phyloP scores from a whole-genome alignment of 306 rosid genomes.

The Canavalia gladiata region DNA sequence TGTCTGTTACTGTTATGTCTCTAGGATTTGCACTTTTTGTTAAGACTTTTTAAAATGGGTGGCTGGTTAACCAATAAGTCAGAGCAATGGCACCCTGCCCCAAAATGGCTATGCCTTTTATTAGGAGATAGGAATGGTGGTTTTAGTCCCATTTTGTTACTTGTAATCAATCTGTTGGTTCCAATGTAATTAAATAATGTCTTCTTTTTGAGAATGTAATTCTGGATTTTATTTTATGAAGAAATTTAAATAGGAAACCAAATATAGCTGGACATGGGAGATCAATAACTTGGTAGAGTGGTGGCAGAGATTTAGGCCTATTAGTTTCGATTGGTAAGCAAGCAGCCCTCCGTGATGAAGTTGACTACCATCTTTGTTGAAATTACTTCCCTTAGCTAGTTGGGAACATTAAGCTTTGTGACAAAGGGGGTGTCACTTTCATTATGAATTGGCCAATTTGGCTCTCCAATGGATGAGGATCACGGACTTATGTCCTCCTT shows the following conservation, averaged over 20 bases:
- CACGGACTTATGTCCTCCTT: slow-evolving; percentile 26
- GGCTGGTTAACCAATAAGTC: slow-evolving; percentile 30
- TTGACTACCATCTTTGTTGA: slow-evolving; percentile 26
- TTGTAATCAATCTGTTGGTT: slow-evolving; percentile 41
- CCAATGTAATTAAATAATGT: slow-evolving; percentile 47
- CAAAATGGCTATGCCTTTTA: slow-evolving; percentile 24
- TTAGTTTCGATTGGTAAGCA: slow-evolving; percentile 5
- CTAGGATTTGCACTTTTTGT: slow-evolving; percentile 46
- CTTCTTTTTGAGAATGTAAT: slow-evolving; percentile 1
- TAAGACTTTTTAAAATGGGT: slow-evolving; percentile 22
- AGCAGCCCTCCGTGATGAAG: slow-evolving; percentile 3
- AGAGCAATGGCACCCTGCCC: slow-evolving; percentile 41
- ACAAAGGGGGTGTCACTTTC: slow-evolving; percentile 23
- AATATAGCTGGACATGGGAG: neutral
- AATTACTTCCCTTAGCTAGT: neutral
- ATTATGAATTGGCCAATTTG: neutral
- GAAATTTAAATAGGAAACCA: neutral
- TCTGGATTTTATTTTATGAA: neutral
- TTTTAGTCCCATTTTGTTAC: slow-evolving; percentile 38
- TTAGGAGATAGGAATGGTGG: slow-evolving; percentile 41
- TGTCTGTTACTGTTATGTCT: neutral
- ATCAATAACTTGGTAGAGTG: neutral
- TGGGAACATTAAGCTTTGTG: neutral
- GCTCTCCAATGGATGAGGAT: neutral
- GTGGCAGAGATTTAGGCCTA: neutral